Evolutionary conservation across 495 filamentous ascomycete genomes (phyloP), one percentile per base, ranked within the genome.

Genomic region (Talaromyces borbonicus): DNA sequence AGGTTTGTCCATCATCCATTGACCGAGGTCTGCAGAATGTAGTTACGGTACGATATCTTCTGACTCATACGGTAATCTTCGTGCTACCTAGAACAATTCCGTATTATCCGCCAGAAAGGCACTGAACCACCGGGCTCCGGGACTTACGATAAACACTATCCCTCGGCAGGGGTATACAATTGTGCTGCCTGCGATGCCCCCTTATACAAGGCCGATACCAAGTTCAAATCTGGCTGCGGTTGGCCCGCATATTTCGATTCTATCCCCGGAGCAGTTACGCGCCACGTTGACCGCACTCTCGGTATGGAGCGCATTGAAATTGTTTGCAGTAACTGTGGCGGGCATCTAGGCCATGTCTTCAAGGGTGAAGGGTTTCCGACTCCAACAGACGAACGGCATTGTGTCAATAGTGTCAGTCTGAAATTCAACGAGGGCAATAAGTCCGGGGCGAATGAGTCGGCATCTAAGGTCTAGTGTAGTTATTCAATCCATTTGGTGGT

Each of bases 231-330:
- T 25, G 88, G 88, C 23, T 98, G 92, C 65, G 92, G 92, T 40
- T 98, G 92, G 92, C 92, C 92, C 0, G 92, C 92, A 8, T 98
- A 96, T 61, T 98, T 88, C 50, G 92, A 98, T 62, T 86, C 80
- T 39, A 78, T 96, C 39, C 88, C 90, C 0, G 90, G 88, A 1
- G 92, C 90, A 1, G 87, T 98, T 29, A 84, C 71, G 23, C 68
- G 89, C 45, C 80, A 89, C 57, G 77, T 77, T 48, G 92, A 98
- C 61, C 68, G 62, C 43, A 68, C 78, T 0, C 77, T 85, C 46
- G 92, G 92, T 23, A 94, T 95, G 87, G 60, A 72, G 53, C 71
- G 92, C 46, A 95, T 79, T 36, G 92, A 98, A 73, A 97, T 98
- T 57, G 80, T 88, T 33, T 98, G 92, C 67, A 74, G 72, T 44